Evolutionary conservation across 225 moss, liverwort and hornwort species (phyloP).

Genomic region (Anthoceros angustus): DNA sequence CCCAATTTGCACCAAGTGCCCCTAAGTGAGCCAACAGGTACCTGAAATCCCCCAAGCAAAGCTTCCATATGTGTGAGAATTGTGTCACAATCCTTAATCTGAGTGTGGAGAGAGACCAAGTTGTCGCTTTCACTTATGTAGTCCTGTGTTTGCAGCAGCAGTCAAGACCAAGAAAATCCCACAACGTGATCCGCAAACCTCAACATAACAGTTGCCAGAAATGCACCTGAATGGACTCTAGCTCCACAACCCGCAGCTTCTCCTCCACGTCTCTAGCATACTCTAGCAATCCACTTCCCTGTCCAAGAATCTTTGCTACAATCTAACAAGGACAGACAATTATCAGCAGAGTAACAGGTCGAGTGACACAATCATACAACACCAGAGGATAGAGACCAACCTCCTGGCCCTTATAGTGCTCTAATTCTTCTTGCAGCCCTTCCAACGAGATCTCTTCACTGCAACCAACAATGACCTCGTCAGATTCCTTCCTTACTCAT

Average conservation of each 20-base stretch:
- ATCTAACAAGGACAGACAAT: constrained; percentile 31
- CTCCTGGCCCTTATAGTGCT: constrained; percentile 4
- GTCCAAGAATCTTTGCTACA: constrained; percentile 81
- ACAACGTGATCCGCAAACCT: not conserved
- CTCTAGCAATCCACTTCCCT: constrained; percentile 85
- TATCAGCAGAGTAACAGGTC: not conserved
- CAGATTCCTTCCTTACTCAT: not conserved
- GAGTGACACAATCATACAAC: not conserved
- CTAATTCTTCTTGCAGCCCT: constrained; percentile 1
- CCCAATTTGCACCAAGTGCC: not conserved
- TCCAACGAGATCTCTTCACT: constrained; percentile 3
- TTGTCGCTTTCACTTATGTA: constrained; percentile 99
- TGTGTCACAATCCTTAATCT: constrained; percentile 91
- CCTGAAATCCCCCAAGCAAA: constrained; percentile 96
- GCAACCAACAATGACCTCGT: constrained; percentile 3
- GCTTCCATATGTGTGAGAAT: constrained; percentile 90
- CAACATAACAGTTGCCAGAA: constrained; percentile 1
- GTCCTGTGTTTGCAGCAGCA: constrained; percentile 35
- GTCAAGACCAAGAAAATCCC: not conserved
- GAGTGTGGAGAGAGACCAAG: constrained; percentile 86
- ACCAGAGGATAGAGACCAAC: not conserved
- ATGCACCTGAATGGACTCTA: constrained; percentile 91
- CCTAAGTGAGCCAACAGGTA: constrained; percentile 10
- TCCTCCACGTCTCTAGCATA: constrained; percentile 96
- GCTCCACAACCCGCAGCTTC: constrained; percentile 89